A percentile compares a stretch with the other conserved stretches of the same genome.
Conservation (phyloP, 805 yeast genomes). For the Ascoidea rubescens region DNA sequence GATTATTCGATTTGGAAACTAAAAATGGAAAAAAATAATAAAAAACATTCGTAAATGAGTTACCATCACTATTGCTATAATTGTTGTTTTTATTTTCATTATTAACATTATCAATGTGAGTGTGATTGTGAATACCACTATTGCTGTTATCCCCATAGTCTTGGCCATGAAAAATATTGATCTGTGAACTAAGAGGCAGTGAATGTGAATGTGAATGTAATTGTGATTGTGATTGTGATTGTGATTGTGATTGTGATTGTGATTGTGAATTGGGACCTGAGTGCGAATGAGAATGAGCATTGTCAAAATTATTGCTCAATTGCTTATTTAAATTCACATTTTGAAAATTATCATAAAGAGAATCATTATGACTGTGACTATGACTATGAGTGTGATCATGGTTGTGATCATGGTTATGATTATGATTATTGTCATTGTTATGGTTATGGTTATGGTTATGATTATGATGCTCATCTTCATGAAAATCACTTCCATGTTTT, state of each 20-base stretch:
- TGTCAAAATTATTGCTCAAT: slow-evolving; percentile 34
- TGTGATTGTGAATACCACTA: background rate
- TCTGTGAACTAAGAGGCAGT: no score
- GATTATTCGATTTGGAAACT: background rate
- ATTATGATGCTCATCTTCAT: background rate
- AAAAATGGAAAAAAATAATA: slow-evolving; percentile 9
- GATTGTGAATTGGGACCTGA: slow-evolving; percentile 13
- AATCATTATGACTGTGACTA: background rate
- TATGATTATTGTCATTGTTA: background rate
- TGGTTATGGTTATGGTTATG: background rate
- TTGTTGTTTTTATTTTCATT: background rate
- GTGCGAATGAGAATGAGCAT: slow-evolving; percentile 58
- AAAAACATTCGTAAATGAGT: slow-evolving; percentile 5
- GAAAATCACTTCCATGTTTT: no score
- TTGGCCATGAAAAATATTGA: no score
- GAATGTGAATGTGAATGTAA: background rate
- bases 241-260: background rate
- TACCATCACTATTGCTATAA: slow-evolving; percentile 1
- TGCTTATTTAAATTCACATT: background rate
- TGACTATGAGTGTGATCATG: background rate
- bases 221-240: background rate
- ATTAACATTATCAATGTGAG: background rate
- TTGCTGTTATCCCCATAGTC: no score
- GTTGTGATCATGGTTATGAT: no score
- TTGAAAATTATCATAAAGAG: background rate